phyloP scores from a whole-genome alignment of 169 alveolate genomes.

The Eimeria maxima region DNA sequence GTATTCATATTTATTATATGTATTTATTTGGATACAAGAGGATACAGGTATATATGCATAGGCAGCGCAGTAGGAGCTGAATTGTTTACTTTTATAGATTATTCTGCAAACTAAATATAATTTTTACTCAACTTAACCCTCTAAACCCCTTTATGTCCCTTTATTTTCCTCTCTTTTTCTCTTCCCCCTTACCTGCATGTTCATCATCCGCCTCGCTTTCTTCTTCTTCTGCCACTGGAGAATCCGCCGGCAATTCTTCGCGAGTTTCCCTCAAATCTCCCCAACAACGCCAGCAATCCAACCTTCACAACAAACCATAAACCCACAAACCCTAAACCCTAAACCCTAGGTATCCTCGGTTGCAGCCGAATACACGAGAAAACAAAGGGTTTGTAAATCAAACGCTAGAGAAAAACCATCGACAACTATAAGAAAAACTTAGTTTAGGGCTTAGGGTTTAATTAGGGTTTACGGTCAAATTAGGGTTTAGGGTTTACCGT shows the following conservation, averaged over 20 bases:
- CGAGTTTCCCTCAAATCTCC: constrained; percentile 89
- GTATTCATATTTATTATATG: not conserved
- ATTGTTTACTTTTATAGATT: not conserved
- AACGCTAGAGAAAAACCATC: not conserved
- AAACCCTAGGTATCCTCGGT: not conserved
- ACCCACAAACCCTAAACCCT: constrained; percentile 34
- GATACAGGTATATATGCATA: not conserved
- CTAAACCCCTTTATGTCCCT: not conserved
- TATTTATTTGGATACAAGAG: not conserved
- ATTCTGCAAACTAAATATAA: not conserved
- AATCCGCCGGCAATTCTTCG: constrained; percentile 89
- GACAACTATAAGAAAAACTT: not conserved
- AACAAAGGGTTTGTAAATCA: no score
- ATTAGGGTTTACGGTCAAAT: constrained; percentile 17
- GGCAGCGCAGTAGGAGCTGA: not conserved
- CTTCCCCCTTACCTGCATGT: constrained; percentile 86
- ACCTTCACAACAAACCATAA: constrained; percentile 48
- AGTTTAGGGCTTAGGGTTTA: not conserved
- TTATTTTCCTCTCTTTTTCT: not conserved
- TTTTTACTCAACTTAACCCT: not conserved
- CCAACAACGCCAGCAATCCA: constrained; percentile 94
- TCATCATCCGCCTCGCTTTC: constrained; percentile 88
- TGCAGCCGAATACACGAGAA: no score
- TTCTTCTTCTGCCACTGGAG: constrained; percentile 85
- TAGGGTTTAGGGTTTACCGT: constrained; percentile 81